Evolutionary conservation across 768 basidiomycete genomes (phyloP).

Genomic region (Leucogyrophana mollusca): DNA sequence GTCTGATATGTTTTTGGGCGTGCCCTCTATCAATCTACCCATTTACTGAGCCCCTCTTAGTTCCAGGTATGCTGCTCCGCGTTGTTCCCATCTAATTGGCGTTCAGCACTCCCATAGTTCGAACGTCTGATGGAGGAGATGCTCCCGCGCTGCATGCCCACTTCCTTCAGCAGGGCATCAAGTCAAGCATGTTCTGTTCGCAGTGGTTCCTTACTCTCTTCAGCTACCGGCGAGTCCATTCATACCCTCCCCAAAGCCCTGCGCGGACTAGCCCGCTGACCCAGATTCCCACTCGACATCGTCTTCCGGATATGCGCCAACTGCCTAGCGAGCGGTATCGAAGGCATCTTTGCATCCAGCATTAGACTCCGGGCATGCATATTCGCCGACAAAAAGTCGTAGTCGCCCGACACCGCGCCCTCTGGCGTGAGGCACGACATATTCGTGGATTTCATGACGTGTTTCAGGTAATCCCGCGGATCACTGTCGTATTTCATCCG

Average conservation of each 20-base stretch:
- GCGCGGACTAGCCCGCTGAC: not conserved
- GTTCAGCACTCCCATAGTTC: conserved; percentile 53
- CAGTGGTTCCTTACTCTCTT: conserved; percentile 99
- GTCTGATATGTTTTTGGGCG: conserved; percentile 56
- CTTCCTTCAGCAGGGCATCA: conserved; percentile 90
- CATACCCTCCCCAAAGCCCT: not conserved
- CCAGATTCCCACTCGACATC: conserved; percentile 88
- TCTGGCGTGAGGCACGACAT: conserved; percentile 96
- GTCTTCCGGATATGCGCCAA: conserved; percentile 98
- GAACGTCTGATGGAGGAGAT: conserved; percentile 93
- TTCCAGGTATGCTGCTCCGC: conserved; percentile 51
- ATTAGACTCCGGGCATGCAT: conserved; percentile 92
- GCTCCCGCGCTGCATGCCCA: conserved; percentile 92
- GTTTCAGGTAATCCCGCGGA: conserved; percentile 85
- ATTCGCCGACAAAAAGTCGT: conserved; percentile 95
- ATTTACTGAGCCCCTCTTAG: conserved; percentile 29
- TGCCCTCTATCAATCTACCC: conserved; percentile 38
- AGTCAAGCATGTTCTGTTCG: conserved; percentile 97
- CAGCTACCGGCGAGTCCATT: conserved; percentile 72
- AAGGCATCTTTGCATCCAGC: conserved; percentile 95
- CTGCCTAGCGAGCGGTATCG: conserved; percentile 93
- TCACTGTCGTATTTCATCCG: no score
- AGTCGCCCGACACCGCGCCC: conserved; percentile 86
- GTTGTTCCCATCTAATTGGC: conserved; percentile 6
- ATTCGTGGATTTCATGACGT: conserved; percentile 96